Evolutionary conservation across 768 basidiomycete genomes (phyloP).

Genomic region (Russula griseocarnosa): DNA sequence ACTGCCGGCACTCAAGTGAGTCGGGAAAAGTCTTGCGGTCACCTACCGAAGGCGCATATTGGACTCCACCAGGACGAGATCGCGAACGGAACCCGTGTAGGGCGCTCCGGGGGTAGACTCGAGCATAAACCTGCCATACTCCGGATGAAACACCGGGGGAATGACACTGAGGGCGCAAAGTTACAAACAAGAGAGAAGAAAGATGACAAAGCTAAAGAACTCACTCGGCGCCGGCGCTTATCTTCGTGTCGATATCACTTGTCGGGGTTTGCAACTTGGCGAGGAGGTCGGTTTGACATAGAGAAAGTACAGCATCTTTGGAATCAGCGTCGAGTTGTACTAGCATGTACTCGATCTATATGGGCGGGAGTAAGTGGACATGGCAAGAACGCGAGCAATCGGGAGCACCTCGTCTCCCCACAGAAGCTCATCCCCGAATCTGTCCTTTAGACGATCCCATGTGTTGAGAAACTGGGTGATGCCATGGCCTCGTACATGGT

Average conservation of each 20-base stretch:
- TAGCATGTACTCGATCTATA: conserved; percentile 94
- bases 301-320: conserved; percentile 81
- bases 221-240: conserved; percentile 57
- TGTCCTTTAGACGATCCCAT: conserved; percentile 89
- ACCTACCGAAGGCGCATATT: conserved; percentile 90
- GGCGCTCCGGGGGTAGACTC: conserved; percentile 96
- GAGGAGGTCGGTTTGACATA: conserved; percentile 95
- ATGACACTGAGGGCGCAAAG: conserved; percentile 7
- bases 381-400: conserved; percentile 1
- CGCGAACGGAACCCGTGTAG: conserved; percentile 82
- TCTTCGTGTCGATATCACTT: conserved; percentile 57
- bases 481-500: conserved; percentile 88
- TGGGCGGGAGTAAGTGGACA: conserved; percentile 8
- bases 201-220: conserved; percentile 30
- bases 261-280: conserved; percentile 68
- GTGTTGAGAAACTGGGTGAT: conserved; percentile 92
- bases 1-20: conserved; percentile 1
- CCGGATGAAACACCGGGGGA: conserved; percentile 87
- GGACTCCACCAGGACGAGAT: conserved; percentile 83
- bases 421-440: conserved; percentile 84
- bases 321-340: conserved; percentile 72
- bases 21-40: not conserved
- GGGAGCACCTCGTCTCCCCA: conserved; percentile 94
- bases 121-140: conserved; percentile 98
- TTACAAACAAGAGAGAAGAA: not conserved